Evolutionary conservation across 2,329 filamentous ascomycete genomes (phyloP).

Genomic region (Ophiocordyceps unilateralis): DNA sequence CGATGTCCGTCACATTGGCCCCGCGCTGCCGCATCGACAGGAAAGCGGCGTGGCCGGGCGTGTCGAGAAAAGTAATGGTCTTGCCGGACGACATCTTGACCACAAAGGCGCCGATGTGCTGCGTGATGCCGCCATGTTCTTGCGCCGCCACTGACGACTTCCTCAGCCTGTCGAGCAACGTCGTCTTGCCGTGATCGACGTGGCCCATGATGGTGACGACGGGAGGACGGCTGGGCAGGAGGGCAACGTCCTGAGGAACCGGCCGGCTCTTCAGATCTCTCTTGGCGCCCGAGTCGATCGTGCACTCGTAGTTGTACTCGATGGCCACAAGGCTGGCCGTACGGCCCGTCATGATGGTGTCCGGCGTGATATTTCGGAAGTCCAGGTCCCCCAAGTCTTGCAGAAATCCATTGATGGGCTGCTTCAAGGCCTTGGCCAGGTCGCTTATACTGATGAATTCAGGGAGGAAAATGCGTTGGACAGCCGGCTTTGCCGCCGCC

Average conservation of each 20-base stretch:
- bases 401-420: slow-evolving; percentile 56
- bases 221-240: slow-evolving; percentile 61
- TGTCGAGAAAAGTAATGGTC: slow-evolving; percentile 90
- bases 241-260: slow-evolving; percentile 46
- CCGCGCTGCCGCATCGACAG: slow-evolving; percentile 89
- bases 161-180: slow-evolving; percentile 79
- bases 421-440: slow-evolving; percentile 56
- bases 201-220: slow-evolving; percentile 99
- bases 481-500: slow-evolving; percentile 22
- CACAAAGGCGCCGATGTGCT: slow-evolving; percentile 95
- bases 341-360: slow-evolving; percentile 79
- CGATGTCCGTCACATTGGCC: slow-evolving; percentile 91
- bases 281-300: slow-evolving; percentile 46
- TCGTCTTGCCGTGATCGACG: slow-evolving; percentile 97
- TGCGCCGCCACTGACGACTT: slow-evolving; percentile 82
- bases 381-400: slow-evolving; percentile 66
- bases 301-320: slow-evolving; percentile 84
- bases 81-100: slow-evolving; percentile 76
- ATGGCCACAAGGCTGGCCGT: slow-evolving; percentile 78
- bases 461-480: slow-evolving; percentile 56
- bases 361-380: slow-evolving; percentile 68
- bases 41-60: slow-evolving; percentile 90
- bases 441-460: slow-evolving; percentile 85
- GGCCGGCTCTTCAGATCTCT: slow-evolving; percentile 59
- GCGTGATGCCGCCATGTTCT: slow-evolving; percentile 93